Evolutionary conservation across 352 stramenopile genomes (phyloP).

Genomic region (Stramenopiles sp.): DNA sequence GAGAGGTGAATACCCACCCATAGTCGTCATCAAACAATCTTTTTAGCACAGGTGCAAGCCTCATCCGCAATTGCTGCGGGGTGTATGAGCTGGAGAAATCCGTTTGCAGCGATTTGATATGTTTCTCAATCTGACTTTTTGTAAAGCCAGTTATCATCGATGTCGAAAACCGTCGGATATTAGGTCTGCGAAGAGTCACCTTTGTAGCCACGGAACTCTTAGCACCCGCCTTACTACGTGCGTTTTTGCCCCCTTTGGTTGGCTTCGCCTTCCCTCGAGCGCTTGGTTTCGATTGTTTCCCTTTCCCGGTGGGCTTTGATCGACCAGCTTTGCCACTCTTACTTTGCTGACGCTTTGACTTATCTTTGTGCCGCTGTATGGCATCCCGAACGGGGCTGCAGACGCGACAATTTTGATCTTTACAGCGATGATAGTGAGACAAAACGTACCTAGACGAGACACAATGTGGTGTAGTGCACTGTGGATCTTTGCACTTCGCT

Average conservation of each 20-base stretch:
- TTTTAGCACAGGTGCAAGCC: constrained; percentile 68
- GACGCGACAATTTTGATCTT: constrained; percentile 85
- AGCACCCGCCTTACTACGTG: constrained; percentile 1
- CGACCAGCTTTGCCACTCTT: constrained; percentile 51
- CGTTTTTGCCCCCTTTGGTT: constrained; percentile 48
- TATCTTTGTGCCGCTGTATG: constrained; percentile 48
- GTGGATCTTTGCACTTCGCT: constrained; percentile 85
- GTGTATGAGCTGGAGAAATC: constrained; percentile 61
- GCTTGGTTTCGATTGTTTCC: background rate
- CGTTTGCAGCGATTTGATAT: constrained; percentile 73
- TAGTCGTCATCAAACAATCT: constrained; percentile 85
- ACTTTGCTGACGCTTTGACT: constrained; percentile 44
- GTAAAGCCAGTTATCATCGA: constrained; percentile 67
- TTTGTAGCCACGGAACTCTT: constrained; percentile 13
- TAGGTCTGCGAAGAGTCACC: constrained; percentile 23
- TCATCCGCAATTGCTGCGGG: constrained; percentile 62
- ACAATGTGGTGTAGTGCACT: constrained; percentile 89
- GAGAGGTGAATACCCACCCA: constrained; percentile 83
- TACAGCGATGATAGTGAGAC: constrained; percentile 95
- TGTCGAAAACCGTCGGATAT: constrained; percentile 39
- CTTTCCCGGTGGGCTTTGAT: constrained; percentile 22
- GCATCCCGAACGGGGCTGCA: constrained; percentile 90
- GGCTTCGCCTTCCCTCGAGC: constrained; percentile 38
- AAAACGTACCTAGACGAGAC: constrained; percentile 96
- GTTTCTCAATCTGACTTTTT: constrained; percentile 72